Percentiles rank a stretch among this genome's conserved stretches.
These are phyloP conservation scores for Arabis hirsuta DNA, from an alignment of 345 rosid species.

Conservation along the genomic window DNA sequence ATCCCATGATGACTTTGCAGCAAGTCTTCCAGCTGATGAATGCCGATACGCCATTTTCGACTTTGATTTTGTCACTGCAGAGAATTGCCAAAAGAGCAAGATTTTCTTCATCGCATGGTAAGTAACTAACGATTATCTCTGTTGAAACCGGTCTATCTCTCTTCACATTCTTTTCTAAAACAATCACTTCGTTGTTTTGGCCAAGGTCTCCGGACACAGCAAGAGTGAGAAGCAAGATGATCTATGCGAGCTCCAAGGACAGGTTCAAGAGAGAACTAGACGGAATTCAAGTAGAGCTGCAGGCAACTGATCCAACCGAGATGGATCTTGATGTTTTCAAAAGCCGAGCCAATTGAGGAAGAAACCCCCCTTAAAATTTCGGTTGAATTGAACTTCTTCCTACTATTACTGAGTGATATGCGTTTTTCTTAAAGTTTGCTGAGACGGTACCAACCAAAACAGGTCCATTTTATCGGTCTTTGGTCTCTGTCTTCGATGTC, in stretches of 20 bases:
- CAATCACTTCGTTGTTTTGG: not conserved
- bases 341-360: slow-evolving; percentile 53
- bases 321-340: slow-evolving; percentile 62
- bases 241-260: slow-evolving; percentile 68
- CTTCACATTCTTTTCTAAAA: not conserved
- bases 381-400: slow-evolving; percentile 24
- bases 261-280: slow-evolving; percentile 67
- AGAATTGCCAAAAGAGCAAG: slow-evolving; percentile 61
- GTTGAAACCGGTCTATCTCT: not conserved
- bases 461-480: slow-evolving; percentile 44
- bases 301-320: slow-evolving; percentile 69
- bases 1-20: slow-evolving; percentile 54
- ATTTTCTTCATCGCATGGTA: slow-evolving; percentile 67
- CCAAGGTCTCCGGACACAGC: slow-evolving; percentile 64
- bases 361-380: not conserved
- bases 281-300: slow-evolving; percentile 65
- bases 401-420: slow-evolving; percentile 24
- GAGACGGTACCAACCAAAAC: slow-evolving; percentile 45
- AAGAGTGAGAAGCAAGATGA: slow-evolving; percentile 68
- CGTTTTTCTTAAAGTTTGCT: slow-evolving; percentile 37
- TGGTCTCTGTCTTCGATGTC: slow-evolving; percentile 31
- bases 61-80: slow-evolving; percentile 62
- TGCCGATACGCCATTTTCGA: slow-evolving; percentile 50
- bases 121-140: not conserved
- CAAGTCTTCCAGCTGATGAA: slow-evolving; percentile 59